phyloP scores from a whole-genome alignment of 2,329 filamentous ascomycete genomes.

The Phyllosticta paracitricarpa region DNA sequence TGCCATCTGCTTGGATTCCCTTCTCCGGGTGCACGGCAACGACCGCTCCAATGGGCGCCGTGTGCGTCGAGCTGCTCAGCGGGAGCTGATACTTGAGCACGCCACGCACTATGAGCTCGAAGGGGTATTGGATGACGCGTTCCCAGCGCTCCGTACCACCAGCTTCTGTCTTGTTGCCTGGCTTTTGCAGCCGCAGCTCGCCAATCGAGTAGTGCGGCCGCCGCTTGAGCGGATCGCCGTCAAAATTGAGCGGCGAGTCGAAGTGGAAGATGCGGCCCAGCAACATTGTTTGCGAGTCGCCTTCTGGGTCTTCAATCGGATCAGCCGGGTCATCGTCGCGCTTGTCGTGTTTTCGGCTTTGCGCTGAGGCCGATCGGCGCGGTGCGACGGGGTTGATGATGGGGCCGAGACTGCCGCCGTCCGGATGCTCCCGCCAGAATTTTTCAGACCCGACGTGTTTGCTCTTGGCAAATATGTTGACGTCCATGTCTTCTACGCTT shows the following conservation, averaged over 20 bases:
- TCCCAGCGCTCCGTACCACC: constrained; percentile 84
- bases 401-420: constrained; percentile 9
- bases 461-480: constrained; percentile 92
- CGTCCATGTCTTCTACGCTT: constrained; percentile 73
- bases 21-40: constrained; percentile 16
- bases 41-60: constrained; percentile 38
- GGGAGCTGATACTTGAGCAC: constrained; percentile 73
- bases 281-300: constrained; percentile 69
- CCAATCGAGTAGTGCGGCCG: constrained; percentile 63
- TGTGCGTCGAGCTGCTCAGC: constrained; percentile 44
- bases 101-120: constrained; percentile 85
- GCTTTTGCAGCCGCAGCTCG: constrained; percentile 69
- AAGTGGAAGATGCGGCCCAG: constrained; percentile 83
- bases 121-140: constrained; percentile 78
- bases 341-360: not conserved
- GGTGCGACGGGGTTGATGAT: not conserved
- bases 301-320: constrained; percentile 52
- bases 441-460: constrained; percentile 63
- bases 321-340: constrained; percentile 48
- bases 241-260: constrained; percentile 79
- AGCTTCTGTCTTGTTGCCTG: constrained; percentile 77
- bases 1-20: constrained; percentile 3
- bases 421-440: constrained; percentile 31
- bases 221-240: constrained; percentile 77
- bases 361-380: not conserved